Base-by-base conservation (phyloP, 768 basidiomycete genomes). In the Mycena galopus region DNA sequence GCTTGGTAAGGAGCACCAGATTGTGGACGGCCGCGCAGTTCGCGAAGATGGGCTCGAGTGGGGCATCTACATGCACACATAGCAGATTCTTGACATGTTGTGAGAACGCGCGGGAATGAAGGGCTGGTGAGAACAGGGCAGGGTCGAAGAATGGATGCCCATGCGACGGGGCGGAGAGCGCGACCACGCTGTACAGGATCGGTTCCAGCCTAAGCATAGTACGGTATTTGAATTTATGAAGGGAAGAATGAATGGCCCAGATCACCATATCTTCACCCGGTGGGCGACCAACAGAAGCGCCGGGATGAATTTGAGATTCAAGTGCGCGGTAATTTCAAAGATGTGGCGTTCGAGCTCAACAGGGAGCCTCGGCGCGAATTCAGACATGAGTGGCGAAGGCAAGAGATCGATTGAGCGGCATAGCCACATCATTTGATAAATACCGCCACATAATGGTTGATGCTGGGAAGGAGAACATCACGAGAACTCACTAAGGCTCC, bases 1-100 rank as follows among this genome's bases (percentile, higher is more conserved):
- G n/a, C n/a, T n/a, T n/a, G n/a, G n/a, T n/a, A n/a, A 35, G 12
- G 35, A 35, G 35, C 35, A 89, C 66, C 94, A 95, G 81, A 98
- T 99, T 82, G n/a, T n/a, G n/a, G n/a, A n/a, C n/a, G n/a, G n/a
- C n/a, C n/a, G n/a, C n/a, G n/a, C n/a, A n/a, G n/a, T n/a, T n/a
- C n/a, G n/a, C n/a, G n/a, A n/a, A n/a, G n/a, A n/a, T n/a, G n/a
- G n/a, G n/a, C n/a, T n/a, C n/a, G n/a, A n/a, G n/a, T n/a, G n/a
- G n/a, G n/a, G n/a, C n/a, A n/a, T n/a, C n/a, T n/a, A n/a, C n/a
- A n/a, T n/a, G n/a, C n/a, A n/a, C n/a, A n/a, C n/a, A n/a, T n/a
- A n/a, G n/a, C n/a, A 67, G 39, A n/a, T 67, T 27, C 23, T 3
- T 30, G 42, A 67, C 65, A 57, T 67, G 29, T 47, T 57, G 27